Percentiles rank a stretch among this genome's conserved stretches.
Conservation (phyloP, 306 rosid genomes). For the Cucumis cinereus region DNA sequence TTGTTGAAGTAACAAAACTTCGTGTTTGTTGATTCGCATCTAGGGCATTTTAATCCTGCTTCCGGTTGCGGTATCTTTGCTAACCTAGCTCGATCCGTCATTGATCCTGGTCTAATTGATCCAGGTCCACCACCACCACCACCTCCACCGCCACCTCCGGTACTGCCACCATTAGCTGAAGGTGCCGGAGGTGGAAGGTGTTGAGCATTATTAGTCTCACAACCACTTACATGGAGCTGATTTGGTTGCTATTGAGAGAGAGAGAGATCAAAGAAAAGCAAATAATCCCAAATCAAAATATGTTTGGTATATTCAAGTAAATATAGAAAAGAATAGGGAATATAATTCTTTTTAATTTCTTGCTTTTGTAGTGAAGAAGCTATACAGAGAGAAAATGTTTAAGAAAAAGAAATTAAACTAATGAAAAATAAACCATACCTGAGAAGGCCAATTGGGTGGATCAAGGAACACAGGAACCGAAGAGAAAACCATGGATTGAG, state of each 20-base stretch:
- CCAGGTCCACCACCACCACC: slow-evolving; percentile 2
- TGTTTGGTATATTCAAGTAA: slow-evolving; percentile 49
- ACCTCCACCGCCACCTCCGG: not conserved
- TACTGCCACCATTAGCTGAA: not conserved
- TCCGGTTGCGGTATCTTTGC: slow-evolving; percentile 53
- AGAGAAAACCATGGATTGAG: slow-evolving; percentile 54
- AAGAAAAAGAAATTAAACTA: not conserved
- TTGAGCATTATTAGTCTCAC: slow-evolving; percentile 14
- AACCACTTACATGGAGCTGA: slow-evolving; percentile 20
- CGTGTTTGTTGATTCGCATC: slow-evolving; percentile 73
- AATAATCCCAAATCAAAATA: slow-evolving; percentile 9
- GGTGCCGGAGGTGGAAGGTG: slow-evolving; percentile 24
- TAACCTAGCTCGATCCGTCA: slow-evolving; percentile 55
- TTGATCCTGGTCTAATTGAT: slow-evolving; percentile 46
- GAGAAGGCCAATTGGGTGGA: slow-evolving; percentile 72
- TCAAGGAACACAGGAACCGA: slow-evolving; percentile 65
- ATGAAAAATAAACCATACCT: slow-evolving; percentile 20
- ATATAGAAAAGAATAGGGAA: slow-evolving; percentile 10
- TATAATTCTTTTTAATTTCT: not conserved
- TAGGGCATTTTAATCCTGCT: slow-evolving; percentile 45
- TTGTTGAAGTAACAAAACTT: slow-evolving; percentile 90
- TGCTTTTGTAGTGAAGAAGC: slow-evolving; percentile 48
- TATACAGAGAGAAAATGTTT: not conserved
- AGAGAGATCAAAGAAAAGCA: not conserved
- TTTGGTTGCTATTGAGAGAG: slow-evolving; percentile 19